Conservation (phyloP, 768 basidiomycete species). For the Dacryopinax spathularia region DNA sequence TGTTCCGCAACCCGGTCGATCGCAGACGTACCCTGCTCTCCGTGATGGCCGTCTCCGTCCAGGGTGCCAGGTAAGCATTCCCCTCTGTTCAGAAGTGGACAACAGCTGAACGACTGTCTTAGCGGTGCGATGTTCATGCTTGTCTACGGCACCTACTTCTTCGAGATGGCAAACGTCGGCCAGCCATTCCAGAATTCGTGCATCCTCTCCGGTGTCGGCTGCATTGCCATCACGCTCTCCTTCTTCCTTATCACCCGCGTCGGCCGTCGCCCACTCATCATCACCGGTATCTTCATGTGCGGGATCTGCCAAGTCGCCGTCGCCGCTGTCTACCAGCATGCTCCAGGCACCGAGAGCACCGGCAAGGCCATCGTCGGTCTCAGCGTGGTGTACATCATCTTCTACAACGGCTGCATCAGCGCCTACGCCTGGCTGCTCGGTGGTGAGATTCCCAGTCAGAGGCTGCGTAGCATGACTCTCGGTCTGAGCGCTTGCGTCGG, state of each 20-base stretch:
- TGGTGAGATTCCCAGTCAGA: too few species aligned
- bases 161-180: neutral
- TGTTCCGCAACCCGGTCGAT: conserved; percentile 20
- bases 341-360: neutral
- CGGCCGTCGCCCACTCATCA: neutral
- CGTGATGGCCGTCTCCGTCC: conserved; percentile 10
- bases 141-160: neutral
- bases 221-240: neutral
- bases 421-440: neutral
- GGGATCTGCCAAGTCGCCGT: neutral
- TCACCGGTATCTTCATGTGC: neutral
- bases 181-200: neutral
- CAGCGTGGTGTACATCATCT: neutral
- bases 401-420: neutral
- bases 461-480: too few species aligned
- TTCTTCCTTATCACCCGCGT: neutral
- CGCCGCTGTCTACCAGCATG: neutral
- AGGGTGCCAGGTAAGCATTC: neutral
- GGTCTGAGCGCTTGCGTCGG: too few species aligned
- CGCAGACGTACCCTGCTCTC: conserved; percentile 25
- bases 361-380: neutral
- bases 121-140: neutral
- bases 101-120: neutral
- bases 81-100: neutral
- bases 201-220: neutral